Conservation (phyloP, 768 basidiomycete species). For the Erythrobasidium yunnanense region DNA sequence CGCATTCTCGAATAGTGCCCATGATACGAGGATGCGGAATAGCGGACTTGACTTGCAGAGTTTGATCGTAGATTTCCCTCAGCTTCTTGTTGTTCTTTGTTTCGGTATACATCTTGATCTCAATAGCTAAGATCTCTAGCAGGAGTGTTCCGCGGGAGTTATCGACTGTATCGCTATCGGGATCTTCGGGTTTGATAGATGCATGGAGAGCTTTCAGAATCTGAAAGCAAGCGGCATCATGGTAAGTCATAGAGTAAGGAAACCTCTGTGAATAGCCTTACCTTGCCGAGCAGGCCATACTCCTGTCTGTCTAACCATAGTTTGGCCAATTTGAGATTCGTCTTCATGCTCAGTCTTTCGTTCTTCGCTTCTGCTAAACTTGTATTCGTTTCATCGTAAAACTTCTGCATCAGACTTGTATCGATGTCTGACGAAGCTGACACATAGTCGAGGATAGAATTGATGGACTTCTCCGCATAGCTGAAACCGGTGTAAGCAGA, state of each 20-base stretch:
- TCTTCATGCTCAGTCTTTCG: constrained; percentile 87
- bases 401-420: constrained; percentile 79
- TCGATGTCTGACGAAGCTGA: constrained; percentile 40
- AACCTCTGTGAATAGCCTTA: constrained; percentile 39
- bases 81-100: constrained; percentile 90
- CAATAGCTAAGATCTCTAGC: constrained; percentile 91
- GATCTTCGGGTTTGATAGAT: constrained; percentile 61
- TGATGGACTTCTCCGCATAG: constrained; percentile 97
- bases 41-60: constrained; percentile 80
- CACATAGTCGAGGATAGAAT: constrained; percentile 94
- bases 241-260: background rate
- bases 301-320: constrained; percentile 94
- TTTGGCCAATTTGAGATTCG: constrained; percentile 91
- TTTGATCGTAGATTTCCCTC: constrained; percentile 97
- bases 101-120: constrained; percentile 99
- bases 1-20: constrained; percentile 98
- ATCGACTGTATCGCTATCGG: constrained; percentile 68
- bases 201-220: constrained; percentile 33
- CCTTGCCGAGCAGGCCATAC: constrained; percentile 69
- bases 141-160: constrained; percentile 81
- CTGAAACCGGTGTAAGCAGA: background rate
- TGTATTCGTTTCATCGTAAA: constrained; percentile 85
- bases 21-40: constrained; percentile 97
- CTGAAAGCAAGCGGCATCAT: background rate
- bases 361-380: constrained; percentile 90